phyloP scores from a whole-genome alignment of 176 grass and related monocot species.

The Microstegium vimineum region DNA sequence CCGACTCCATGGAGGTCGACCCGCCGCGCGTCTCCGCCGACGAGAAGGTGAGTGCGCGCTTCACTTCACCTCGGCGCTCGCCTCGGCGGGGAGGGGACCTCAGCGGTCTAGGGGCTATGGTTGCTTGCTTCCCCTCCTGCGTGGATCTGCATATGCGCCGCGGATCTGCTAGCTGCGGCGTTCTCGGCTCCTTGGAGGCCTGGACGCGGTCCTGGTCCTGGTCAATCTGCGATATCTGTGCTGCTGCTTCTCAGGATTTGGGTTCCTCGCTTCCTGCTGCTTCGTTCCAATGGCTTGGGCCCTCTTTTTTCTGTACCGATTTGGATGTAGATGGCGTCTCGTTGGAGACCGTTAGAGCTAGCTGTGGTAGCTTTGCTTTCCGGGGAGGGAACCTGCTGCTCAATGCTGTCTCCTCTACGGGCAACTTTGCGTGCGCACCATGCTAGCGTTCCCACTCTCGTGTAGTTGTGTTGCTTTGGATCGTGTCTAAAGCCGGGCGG shows the following conservation, averaged over 20 bases:
- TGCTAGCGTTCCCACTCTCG: conserved; percentile 4
- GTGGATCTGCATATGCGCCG: neutral
- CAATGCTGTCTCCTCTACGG: neutral
- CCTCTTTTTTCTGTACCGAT: neutral
- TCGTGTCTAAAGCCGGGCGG: neutral
- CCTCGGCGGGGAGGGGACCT: neutral
- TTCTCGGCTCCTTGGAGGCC: too few species aligned
- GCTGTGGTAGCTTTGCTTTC: neutral
- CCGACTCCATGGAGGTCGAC: conserved; percentile 40
- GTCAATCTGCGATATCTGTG: neutral
- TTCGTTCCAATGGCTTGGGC: neutral
- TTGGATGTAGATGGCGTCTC: neutral
- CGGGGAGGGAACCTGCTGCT: neutral
- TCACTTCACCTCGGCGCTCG: neutral
- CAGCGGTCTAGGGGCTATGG: neutral
- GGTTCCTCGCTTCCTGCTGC: neutral
- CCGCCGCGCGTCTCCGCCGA: conserved; percentile 26
- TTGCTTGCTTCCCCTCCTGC: neutral
- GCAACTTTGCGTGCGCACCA: conserved; percentile 23
- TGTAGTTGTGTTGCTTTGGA: neutral
- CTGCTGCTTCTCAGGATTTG: neutral
- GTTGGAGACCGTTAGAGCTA: neutral
- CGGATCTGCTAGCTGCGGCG: conserved; percentile 6
- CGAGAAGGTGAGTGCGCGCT: conserved; percentile 22
- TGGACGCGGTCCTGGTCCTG: neutral